Base-by-base conservation (phyloP, 495 filamentous ascomycete genomes). In the Lophiostoma macrostomum region DNA sequence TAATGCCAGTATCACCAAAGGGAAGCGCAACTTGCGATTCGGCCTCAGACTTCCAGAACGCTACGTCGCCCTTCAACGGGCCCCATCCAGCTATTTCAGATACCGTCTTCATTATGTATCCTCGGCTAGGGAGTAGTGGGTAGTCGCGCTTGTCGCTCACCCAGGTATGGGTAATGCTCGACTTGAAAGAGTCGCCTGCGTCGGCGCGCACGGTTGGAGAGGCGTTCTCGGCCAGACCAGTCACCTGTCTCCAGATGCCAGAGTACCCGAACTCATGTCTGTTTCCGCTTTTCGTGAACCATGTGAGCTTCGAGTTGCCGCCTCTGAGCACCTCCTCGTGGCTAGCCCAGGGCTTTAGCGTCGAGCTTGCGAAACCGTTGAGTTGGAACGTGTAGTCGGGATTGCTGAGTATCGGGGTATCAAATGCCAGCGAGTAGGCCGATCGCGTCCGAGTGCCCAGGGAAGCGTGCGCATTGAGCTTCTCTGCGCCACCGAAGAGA, bases 401-500 rank as follows among this genome's bases (percentile, higher is more conserved):
- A 69, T 95, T 85, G 64, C 84, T 84, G 19, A 83, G 71, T 39
- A 97, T 70, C 0, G 93, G 93, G 0, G 89, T 79, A 32, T 86
- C 81, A 54, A 97, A 90, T 50, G 77, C 80, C 47, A 87, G 85
- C 60, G 87, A 85, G 71, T 96, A 97, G 22, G 91, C 85, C 12
- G 88, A 90, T 28, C 90, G 76, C 12, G 93, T 96, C 24, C 93
- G 79, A 28, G 90, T 96, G 22, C 93, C 93, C 23, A 90, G 69
- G 1, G 88, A 86, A 13, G 88, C 91, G 63, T 93, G 89, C 37
- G 94, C 67, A 56, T 81, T 86, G 48, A 97, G 69, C n/a, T 80
- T 83, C 71, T 98, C 93, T 13, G 93, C 91, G 22, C 94, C 94
- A 31, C 93, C 93, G 64, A 97, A 91, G 34, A 98, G 78, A 71